Percentiles rank a stretch among this genome's conserved stretches.
phyloP scores from a whole-genome alignment of 768 basidiomycete species.

The Lentinus tigrinus region DNA sequence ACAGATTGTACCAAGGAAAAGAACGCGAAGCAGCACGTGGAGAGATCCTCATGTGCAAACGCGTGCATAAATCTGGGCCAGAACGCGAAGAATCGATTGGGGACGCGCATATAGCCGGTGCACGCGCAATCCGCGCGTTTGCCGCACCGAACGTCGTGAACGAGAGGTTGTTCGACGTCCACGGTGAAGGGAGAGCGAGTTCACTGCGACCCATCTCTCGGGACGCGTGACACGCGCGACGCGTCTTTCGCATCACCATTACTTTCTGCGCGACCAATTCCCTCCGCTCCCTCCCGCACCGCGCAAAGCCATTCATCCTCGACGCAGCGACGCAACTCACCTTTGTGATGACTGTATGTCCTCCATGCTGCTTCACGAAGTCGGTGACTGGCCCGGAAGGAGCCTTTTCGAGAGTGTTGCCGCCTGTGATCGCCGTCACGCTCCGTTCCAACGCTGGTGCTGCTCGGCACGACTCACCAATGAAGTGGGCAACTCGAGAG shows the following conservation, averaged over 20 bases:
- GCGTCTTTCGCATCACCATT: background rate
- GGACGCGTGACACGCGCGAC: slow-evolving; percentile 2
- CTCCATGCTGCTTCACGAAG: slow-evolving; percentile 88
- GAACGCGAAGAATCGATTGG: background rate
- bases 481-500: slow-evolving; percentile 61
- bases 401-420: slow-evolving; percentile 87
- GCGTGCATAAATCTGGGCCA: background rate
- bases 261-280: background rate
- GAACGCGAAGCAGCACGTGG: background rate
- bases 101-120: background rate
- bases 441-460: slow-evolving; percentile 12
- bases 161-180: background rate
- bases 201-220: too few species aligned
- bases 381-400: slow-evolving; percentile 77
- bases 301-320: background rate
- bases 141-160: background rate
- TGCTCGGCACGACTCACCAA: slow-evolving; percentile 41
- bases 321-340: slow-evolving; percentile 39
- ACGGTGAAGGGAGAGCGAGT: background rate
- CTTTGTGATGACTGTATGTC: slow-evolving; percentile 98
- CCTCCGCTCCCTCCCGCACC: background rate
- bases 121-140: background rate
- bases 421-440: slow-evolving; percentile 54
- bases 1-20: background rate
- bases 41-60: background rate